These are phyloP conservation scores for Ceratopteris richardii DNA, from an alignment of 75 land plant genomes.

Conservation along the genomic window DNA sequence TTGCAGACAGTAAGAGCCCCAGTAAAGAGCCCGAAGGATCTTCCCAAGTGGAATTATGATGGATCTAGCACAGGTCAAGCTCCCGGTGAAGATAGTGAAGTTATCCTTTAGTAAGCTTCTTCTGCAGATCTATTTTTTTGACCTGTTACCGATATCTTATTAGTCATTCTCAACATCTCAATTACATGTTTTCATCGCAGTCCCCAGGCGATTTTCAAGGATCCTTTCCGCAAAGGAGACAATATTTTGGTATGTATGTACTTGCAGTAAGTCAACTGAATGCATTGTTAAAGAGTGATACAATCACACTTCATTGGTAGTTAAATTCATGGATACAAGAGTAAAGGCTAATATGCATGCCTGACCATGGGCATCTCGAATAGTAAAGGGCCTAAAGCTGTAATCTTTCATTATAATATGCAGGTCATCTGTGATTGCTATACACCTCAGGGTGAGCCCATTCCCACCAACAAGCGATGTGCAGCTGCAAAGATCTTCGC, in stretches of 20 bases:
- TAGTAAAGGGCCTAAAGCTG: too few species aligned
- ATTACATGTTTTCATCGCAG: slow-evolving; percentile 17
- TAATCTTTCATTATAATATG: too few species aligned
- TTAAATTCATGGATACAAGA: too few species aligned
- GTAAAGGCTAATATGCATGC: too few species aligned
- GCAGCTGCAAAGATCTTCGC: slow-evolving; percentile 82
- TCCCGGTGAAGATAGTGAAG: slow-evolving; percentile 95
- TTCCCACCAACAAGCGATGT: slow-evolving; percentile 86
- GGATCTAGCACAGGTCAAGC: slow-evolving; percentile 98
- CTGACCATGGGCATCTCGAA: too few species aligned
- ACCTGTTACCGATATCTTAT: too few species aligned
- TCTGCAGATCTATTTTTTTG: too few species aligned
- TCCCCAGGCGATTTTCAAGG: slow-evolving; percentile 91
- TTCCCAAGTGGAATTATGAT: slow-evolving; percentile 96
- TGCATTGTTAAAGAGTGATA: too few species aligned
- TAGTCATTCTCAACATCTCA: not conserved
- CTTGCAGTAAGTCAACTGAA: too few species aligned
- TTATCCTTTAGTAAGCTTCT: slow-evolving; percentile 86
- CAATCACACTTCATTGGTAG: too few species aligned
- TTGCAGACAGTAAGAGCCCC: slow-evolving; percentile 61
- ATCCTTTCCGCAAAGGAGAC: slow-evolving; percentile 94
- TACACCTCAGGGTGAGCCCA: slow-evolving; percentile 85
- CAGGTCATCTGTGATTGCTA: slow-evolving; percentile 85
- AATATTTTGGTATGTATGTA: slow-evolving; percentile 60
- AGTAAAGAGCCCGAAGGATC: slow-evolving; percentile 64